phyloP scores from a whole-genome alignment of 179 eudicot genomes.

The Silene vulgaris region DNA sequence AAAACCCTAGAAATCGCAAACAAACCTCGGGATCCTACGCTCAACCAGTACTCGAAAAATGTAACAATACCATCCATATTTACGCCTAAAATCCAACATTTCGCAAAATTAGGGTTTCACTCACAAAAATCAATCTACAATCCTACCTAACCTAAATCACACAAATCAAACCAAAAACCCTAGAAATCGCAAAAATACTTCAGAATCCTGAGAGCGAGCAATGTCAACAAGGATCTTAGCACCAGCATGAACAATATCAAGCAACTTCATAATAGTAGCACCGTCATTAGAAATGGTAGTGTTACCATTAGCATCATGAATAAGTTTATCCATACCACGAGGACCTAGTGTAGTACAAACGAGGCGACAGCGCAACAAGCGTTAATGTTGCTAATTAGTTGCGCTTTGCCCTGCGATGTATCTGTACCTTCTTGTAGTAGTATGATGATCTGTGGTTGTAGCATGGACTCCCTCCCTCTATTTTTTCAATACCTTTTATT shows the following conservation, averaged over 20 bases:
- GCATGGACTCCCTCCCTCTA: conserved; percentile 33
- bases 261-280: conserved; percentile 91
- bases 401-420: conserved; percentile 93
- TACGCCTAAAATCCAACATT: too few relatives aligned
- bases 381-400: conserved; percentile 83
- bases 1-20: background rate
- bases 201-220: conserved; percentile 82
- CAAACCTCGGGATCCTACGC: conserved; percentile 80
- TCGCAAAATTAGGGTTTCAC: too few relatives aligned
- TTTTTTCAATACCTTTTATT: too few relatives aligned
- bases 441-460: conserved; percentile 85
- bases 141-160: too few relatives aligned
- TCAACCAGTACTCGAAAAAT: too few relatives aligned
- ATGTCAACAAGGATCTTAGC: conserved; percentile 89
- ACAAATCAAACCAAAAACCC: too few relatives aligned
- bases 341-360: conserved; percentile 92
- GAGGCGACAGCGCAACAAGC: conserved; percentile 72
- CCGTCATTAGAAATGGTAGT: conserved; percentile 98
- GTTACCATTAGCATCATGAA: conserved; percentile 82
- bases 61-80: too few relatives aligned
- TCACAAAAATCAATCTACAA: too few relatives aligned
- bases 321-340: conserved; percentile 93
- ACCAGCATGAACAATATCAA: conserved; percentile 76
- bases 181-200: conserved; percentile 33
- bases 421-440: conserved; percentile 91